These are phyloP conservation scores for Trichothecium sympodiale DNA, from an alignment of 2,329 filamentous ascomycete genomes.

Conservation along the genomic window DNA sequence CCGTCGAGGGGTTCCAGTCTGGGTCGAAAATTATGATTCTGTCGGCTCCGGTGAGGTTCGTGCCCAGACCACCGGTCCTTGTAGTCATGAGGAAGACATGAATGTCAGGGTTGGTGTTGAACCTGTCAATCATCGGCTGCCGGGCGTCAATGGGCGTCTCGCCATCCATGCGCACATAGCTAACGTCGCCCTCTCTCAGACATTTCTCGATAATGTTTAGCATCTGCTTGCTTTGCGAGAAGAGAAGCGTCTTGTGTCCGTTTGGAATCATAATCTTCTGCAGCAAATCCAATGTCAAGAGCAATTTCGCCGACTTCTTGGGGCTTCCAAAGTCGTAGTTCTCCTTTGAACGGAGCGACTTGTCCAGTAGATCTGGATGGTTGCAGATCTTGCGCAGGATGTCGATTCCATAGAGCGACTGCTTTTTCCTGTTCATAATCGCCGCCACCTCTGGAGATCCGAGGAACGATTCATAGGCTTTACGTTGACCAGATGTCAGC, in stretches of 20 bases:
- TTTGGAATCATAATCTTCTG: conserved; percentile 74
- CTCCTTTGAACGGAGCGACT: conserved; percentile 37
- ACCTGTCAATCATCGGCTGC: conserved; percentile 84
- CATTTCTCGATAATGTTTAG: conserved; percentile 86
- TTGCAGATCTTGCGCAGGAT: conserved; percentile 95
- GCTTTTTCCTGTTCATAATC: conserved; percentile 62
- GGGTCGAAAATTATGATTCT: conserved; percentile 97
- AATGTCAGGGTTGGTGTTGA: conserved; percentile 70
- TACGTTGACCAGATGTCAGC: conserved; percentile 63
- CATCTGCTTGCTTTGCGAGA: conserved; percentile 91
- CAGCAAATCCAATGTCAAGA: conserved; percentile 79
- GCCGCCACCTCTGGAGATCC: conserved; percentile 75
- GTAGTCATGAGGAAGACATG: conserved; percentile 92
- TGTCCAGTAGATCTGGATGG: conserved; percentile 80
- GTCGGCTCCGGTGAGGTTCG: conserved; percentile 90
- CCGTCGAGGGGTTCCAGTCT: conserved; percentile 97
- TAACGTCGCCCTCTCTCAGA: conserved; percentile 57
- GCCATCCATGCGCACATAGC: conserved; percentile 86
- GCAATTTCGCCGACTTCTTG: conserved; percentile 85
- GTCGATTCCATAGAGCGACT: conserved; percentile 83
- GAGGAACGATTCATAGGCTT: conserved; percentile 73
- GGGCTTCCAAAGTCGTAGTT: conserved; percentile 69
- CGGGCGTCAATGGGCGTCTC: conserved; percentile 78
- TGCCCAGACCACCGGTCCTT: conserved; percentile 85
- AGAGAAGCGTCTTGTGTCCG: conserved; percentile 86